phyloP scores from a whole-genome alignment of 2,329 filamentous ascomycete species.

The Fusarium foetens region DNA sequence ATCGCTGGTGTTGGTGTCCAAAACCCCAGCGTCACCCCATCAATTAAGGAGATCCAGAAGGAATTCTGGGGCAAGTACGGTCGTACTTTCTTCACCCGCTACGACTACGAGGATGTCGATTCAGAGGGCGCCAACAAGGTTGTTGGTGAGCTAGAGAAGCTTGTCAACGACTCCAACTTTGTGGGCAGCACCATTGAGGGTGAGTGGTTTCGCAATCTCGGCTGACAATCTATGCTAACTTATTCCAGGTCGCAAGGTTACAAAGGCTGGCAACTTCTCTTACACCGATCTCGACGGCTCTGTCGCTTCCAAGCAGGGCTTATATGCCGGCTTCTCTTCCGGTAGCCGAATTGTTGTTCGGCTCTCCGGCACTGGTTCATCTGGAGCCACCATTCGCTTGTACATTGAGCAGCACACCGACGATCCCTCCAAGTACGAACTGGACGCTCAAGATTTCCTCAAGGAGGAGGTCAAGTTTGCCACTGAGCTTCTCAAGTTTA shows the following conservation, averaged over 20 bases:
- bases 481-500: constrained; percentile 86
- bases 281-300: constrained; percentile 99
- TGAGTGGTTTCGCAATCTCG: constrained; percentile 46
- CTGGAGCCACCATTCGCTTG: constrained; percentile 93
- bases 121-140: constrained; percentile 91
- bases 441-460: constrained; percentile 93
- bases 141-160: constrained; percentile 79
- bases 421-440: constrained; percentile 79
- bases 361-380: constrained; percentile 93
- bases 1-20: constrained; percentile 92
- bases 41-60: constrained; percentile 94
- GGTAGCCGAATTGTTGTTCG: constrained; percentile 95
- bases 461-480: constrained; percentile 89
- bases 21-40: constrained; percentile 81
- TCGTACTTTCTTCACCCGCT: constrained; percentile 98
- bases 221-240: constrained; percentile 34
- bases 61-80: constrained; percentile 98
- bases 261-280: constrained; percentile 93
- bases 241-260: constrained; percentile 75
- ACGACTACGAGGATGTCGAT: constrained; percentile 97
- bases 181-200: constrained; percentile 84
- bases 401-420: constrained; percentile 97
- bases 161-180: constrained; percentile 79
- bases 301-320: constrained; percentile 93
- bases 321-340: constrained; percentile 93